Base-by-base conservation (phyloP, 257 asterid species). In the Solanum lycopersicoides region DNA sequence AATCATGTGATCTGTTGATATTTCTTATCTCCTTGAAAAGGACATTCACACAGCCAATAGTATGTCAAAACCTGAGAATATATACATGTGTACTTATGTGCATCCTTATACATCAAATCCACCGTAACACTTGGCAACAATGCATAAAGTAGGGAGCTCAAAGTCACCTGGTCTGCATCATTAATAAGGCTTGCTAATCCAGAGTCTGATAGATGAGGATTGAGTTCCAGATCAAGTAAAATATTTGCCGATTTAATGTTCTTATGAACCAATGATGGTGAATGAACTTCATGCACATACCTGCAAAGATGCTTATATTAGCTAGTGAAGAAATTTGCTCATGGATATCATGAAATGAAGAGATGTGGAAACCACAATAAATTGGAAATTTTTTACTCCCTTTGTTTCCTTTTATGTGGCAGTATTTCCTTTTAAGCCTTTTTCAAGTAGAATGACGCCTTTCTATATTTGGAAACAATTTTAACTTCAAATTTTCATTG, bases 131-230 rank as follows among this genome's bases (percentile, higher is more conserved):
- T 45, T 79, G 30, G 84, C 28, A 28, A 79, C 18, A 3, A 47
- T 79, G 66, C 42, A 12, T 47, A 79, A 79, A 28, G 66, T 79
- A 79, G 30, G 66, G 84, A 25, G 84, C 42, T 79, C 16, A 45
- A 79, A 45, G 65, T 39, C 82, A 95, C 99, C 99, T 95, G 98
- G 89, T 95, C 98, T 83, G 93, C 95, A 83, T 93, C 98, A 13
- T 87, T 92, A 83, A 93, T 90, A 76, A 97, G 97, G 93, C 90
- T 91, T 23, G 98, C 98, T 79, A 97, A 87, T 60, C 97, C 99
- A 87, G 95, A 93, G 88, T 96, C 99, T 21, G 99, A 95, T 90
- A 97, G 99, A 89, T 95, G 98, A 41, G 99, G 99, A 89, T 94
- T 97, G 88, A 97, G 96, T 92, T 97, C 99, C 89, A 39, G 50